A percentile compares a stretch with the other conserved stretches of the same genome.
These are phyloP conservation scores for Penicillium sp. DNA, from an alignment of 2,329 filamentous ascomycete species.

Conservation along the genomic window DNA sequence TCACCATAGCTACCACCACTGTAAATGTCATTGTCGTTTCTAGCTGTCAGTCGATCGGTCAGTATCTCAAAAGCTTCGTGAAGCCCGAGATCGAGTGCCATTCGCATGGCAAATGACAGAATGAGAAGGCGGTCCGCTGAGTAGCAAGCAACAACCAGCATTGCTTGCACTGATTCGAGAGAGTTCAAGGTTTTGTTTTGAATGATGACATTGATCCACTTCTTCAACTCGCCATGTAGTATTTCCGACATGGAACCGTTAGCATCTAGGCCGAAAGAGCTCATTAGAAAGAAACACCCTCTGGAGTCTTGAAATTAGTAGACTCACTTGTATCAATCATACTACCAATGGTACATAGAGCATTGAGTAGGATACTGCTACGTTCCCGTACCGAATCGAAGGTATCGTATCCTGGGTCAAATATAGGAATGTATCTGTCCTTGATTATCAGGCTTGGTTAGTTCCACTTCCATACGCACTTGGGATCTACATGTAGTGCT, in stretches of 20 bases:
- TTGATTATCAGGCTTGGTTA: conserved; percentile 7
- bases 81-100: conserved; percentile 46
- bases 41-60: conserved; percentile 24
- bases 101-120: conserved; percentile 46
- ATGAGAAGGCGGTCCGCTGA: conserved; percentile 48
- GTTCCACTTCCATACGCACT: not conserved
- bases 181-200: conserved; percentile 34
- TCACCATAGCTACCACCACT: conserved; percentile 13
- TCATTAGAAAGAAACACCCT: not conserved
- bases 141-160: conserved; percentile 49
- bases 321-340: conserved; percentile 33
- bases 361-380: conserved; percentile 48
- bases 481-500: not conserved
- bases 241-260: conserved; percentile 36
- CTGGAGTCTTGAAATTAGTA: not conserved
- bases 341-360: conserved; percentile 49
- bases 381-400: conserved; percentile 43
- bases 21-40: conserved; percentile 16
- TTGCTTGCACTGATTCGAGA: conserved; percentile 48
- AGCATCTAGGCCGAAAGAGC: conserved; percentile 16
- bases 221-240: conserved; percentile 41
- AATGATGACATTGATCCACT: conserved; percentile 43
- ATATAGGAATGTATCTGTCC: conserved; percentile 47
- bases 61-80: conserved; percentile 41
- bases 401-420: conserved; percentile 43